phyloP scores from a whole-genome alignment of 257 asterid species.

The Hygrophila difformis region DNA sequence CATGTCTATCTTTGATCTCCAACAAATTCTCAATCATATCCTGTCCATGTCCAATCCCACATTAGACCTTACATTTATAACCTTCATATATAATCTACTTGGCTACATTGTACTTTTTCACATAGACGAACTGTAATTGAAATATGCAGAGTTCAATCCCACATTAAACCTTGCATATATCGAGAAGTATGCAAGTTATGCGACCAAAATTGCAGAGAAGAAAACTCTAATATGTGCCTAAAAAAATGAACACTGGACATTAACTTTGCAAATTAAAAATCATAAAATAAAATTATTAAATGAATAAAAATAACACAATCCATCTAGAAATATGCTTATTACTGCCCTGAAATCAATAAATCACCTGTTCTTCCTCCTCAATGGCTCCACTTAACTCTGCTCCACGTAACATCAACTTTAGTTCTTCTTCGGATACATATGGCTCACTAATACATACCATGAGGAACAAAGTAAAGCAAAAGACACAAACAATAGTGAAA shows the following conservation, averaged over 20 bases:
- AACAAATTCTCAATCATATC: conserved; percentile 97
- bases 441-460: conserved; percentile 68
- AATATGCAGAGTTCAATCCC: too few species aligned
- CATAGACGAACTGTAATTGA: too few species aligned
- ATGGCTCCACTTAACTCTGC: conserved; percentile 99
- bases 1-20: conserved; percentile 98
- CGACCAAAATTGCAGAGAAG: too few species aligned
- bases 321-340: conserved; percentile 6
- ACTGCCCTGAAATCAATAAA: conserved; percentile 12
- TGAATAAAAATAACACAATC: too few species aligned
- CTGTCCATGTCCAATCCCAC: conserved; percentile 36
- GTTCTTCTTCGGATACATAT: conserved; percentile 95
- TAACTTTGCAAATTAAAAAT: too few species aligned
- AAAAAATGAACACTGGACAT: too few species aligned
- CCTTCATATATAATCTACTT: conserved; percentile 2
- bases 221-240: too few species aligned
- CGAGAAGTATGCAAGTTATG: too few species aligned
- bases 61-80: conserved; percentile 2
- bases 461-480: conserved; percentile 16
- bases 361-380: conserved; percentile 99
- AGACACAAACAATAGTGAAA: conserved; percentile 4
- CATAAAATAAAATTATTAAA: too few species aligned
- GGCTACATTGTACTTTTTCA: too few species aligned
- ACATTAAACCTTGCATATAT: too few species aligned
- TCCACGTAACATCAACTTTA: conserved; percentile 94